Evolutionary conservation across 768 basidiomycete species (phyloP).

Genomic region (Psilocybe sp.): DNA sequence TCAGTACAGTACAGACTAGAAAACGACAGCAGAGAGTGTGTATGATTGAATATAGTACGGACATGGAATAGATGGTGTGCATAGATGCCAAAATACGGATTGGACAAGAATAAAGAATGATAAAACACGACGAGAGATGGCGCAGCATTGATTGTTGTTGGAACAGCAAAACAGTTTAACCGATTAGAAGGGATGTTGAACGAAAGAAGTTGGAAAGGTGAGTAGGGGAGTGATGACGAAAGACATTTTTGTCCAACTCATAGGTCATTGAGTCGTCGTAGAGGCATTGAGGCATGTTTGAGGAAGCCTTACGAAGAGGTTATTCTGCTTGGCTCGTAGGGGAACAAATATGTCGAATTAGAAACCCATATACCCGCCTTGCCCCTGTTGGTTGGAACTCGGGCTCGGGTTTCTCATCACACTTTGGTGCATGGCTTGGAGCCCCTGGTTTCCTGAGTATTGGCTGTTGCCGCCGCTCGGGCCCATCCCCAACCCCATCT

Average conservation of each 20-base stretch:
- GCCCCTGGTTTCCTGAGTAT: slow-evolving; percentile 40
- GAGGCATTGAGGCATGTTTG: too few relatives aligned
- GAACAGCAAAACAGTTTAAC: too few relatives aligned
- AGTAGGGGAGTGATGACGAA: neutral
- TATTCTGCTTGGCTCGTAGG: neutral
- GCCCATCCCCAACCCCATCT: slow-evolving; percentile 45
- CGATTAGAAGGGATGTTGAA: neutral
- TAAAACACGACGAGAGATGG: neutral
- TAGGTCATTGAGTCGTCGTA: neutral
- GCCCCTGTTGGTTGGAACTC: slow-evolving; percentile 36
- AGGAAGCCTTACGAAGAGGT: neutral
- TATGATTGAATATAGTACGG: slow-evolving; percentile 4
- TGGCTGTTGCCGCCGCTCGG: slow-evolving; percentile 51
- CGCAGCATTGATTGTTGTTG: neutral
- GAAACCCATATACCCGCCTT: slow-evolving; percentile 12
- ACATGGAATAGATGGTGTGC: slow-evolving; percentile 7
- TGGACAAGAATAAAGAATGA: neutral
- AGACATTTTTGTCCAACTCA: neutral
- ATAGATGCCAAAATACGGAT: slow-evolving; percentile 3
- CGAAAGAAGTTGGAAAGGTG: neutral
- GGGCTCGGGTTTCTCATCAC: slow-evolving; percentile 83
- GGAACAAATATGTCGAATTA: neutral
- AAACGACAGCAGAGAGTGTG: slow-evolving; percentile 3
- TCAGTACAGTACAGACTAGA: slow-evolving; percentile 17
- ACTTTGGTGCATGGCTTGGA: slow-evolving; percentile 77